These are phyloP conservation scores for Pythium insidiosum DNA, from an alignment of 352 stramenopile species.

Conservation along the genomic window DNA sequence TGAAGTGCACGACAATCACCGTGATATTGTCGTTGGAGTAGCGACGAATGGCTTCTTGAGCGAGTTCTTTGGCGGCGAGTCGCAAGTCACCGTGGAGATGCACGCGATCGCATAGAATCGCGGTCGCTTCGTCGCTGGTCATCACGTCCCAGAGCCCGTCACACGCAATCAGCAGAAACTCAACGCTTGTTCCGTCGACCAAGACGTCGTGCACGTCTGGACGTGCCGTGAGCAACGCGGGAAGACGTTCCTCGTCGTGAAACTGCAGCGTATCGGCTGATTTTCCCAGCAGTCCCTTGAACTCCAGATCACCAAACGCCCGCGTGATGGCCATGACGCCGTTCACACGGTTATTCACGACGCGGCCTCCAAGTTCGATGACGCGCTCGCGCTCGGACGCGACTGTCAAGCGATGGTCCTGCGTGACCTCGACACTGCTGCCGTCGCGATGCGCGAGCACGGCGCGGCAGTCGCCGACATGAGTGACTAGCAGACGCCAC, in stretches of 20 bases:
- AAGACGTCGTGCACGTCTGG: slow-evolving; percentile 40
- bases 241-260: slow-evolving; percentile 41
- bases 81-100: slow-evolving; percentile 41
- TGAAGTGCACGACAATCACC: slow-evolving; percentile 28
- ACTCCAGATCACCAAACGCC: slow-evolving; percentile 77
- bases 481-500: slow-evolving; percentile 26
- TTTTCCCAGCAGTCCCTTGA: slow-evolving; percentile 44
- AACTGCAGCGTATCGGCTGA: slow-evolving; percentile 16
- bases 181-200: slow-evolving; percentile 27
- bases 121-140: slow-evolving; percentile 47
- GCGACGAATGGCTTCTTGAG: slow-evolving; percentile 56
- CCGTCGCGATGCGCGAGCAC: slow-evolving; percentile 41
- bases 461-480: slow-evolving; percentile 73
- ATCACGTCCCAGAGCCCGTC: slow-evolving; percentile 84
- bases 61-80: slow-evolving; percentile 58
- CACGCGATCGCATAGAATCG: slow-evolving; percentile 44
- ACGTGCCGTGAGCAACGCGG: slow-evolving; percentile 35
- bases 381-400: slow-evolving; percentile 42
- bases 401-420: slow-evolving; percentile 58
- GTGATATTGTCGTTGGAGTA: slow-evolving; percentile 83
- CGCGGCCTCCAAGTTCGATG: slow-evolving; percentile 36
- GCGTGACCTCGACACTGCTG: slow-evolving; percentile 35
- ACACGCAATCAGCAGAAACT: slow-evolving; percentile 71
- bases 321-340: slow-evolving; percentile 82
- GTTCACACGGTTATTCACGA: slow-evolving; percentile 82